Evolutionary conservation across 2,329 filamentous ascomycete genomes (phyloP).

Genomic region (Penicillium sp.): DNA sequence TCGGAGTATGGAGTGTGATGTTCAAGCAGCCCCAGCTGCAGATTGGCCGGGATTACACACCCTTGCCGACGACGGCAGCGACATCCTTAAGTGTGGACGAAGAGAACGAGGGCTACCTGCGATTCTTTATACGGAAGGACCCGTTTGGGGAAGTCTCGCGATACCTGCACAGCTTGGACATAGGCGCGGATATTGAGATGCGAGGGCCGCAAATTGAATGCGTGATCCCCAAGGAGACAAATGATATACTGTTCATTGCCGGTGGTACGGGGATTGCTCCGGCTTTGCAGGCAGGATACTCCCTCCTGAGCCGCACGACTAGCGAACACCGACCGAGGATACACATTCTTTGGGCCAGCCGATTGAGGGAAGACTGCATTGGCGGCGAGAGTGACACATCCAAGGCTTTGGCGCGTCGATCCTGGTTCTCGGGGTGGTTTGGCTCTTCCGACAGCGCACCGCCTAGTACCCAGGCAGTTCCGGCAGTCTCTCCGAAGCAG

Average conservation of each 20-base stretch:
- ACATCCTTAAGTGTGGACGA: slow-evolving; percentile 23
- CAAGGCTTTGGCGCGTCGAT: slow-evolving; percentile 9
- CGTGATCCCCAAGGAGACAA: slow-evolving; percentile 50
- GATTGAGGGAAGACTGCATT: slow-evolving; percentile 59
- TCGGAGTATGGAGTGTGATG: slow-evolving; percentile 80
- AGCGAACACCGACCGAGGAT: slow-evolving; percentile 45
- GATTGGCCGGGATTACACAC: slow-evolving; percentile 87
- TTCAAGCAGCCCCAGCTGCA: slow-evolving; percentile 92
- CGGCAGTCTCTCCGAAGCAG: slow-evolving; percentile 3
- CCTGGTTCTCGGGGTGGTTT: slow-evolving; percentile 32
- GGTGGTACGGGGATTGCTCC: slow-evolving; percentile 91
- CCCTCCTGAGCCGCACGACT: slow-evolving; percentile 44
- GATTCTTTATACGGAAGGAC: slow-evolving; percentile 74
- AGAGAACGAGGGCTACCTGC: slow-evolving; percentile 46
- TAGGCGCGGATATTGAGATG: slow-evolving; percentile 64
- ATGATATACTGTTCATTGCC: slow-evolving; percentile 72
- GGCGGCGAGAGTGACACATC: slow-evolving; percentile 53
- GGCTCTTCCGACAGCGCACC: slow-evolving; percentile 12
- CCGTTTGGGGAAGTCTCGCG: slow-evolving; percentile 77
- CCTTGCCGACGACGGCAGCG: slow-evolving; percentile 51
- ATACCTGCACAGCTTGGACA: slow-evolving; percentile 64
- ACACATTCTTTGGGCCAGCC: slow-evolving; percentile 77
- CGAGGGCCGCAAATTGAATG: slow-evolving; percentile 74
- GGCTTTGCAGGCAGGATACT: slow-evolving; percentile 71
- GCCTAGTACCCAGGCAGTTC: not conserved